A percentile compares a stretch with the other conserved stretches of the same genome.
Conservation (phyloP, 352 stramenopile genomes). For the Plasmopara viticola region DNA sequence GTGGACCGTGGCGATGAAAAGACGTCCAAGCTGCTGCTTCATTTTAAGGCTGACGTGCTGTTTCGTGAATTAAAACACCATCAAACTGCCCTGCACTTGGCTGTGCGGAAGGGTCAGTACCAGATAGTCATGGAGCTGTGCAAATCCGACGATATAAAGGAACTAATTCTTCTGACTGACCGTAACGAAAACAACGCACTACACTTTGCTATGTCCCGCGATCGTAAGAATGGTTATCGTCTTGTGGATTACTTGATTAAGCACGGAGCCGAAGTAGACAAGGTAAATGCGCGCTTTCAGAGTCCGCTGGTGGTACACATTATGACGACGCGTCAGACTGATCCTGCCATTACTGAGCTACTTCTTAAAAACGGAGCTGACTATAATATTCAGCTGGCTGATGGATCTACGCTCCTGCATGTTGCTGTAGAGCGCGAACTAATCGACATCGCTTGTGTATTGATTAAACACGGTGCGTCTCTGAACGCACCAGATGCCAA, state of each 20-base stretch:
- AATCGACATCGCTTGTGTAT: conserved; percentile 64
- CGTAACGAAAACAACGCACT: conserved; percentile 83
- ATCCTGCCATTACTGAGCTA: conserved; percentile 69
- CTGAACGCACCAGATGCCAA: conserved; percentile 71
- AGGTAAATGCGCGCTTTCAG: conserved; percentile 78
- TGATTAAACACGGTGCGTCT: conserved; percentile 66
- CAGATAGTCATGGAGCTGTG: conserved; percentile 83
- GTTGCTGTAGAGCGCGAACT: conserved; percentile 78
- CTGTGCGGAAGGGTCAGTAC: conserved; percentile 79
- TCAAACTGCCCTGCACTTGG: conserved; percentile 76
- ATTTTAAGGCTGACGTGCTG: conserved; percentile 80
- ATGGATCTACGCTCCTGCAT: conserved; percentile 81
- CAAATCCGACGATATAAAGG: conserved; percentile 55
- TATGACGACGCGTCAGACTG: conserved; percentile 79
- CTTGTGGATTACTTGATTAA: conserved; percentile 83
- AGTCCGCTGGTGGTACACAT: conserved; percentile 78
- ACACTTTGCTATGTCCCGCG: conserved; percentile 74
- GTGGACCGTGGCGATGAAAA: conserved; percentile 65
- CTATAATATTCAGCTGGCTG: conserved; percentile 60
- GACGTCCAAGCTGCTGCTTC: conserved; percentile 71
- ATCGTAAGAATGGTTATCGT: conserved; percentile 77
- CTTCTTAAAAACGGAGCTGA: conserved; percentile 62
- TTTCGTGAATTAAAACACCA: conserved; percentile 84
- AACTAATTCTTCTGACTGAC: conserved; percentile 68
- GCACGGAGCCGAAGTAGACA: conserved; percentile 74